A percentile compares a stretch with the other conserved stretches of the same genome.
These are phyloP conservation scores for Fusarium hainanense DNA, from an alignment of 2,329 filamentous ascomycete species.

Conservation along the genomic window DNA sequence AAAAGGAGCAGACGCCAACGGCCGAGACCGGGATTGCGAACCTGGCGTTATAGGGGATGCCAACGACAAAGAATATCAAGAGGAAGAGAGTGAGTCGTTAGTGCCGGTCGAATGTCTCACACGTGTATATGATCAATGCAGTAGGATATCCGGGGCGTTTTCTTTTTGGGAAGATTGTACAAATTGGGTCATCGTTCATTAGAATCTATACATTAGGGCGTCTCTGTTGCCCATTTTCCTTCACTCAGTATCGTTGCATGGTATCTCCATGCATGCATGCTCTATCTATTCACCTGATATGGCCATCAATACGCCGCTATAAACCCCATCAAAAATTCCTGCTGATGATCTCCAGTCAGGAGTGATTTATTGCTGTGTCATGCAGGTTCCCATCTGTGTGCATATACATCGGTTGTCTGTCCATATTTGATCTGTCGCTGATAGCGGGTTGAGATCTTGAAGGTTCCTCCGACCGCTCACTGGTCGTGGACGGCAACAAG, in stretches of 20 bases:
- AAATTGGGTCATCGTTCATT: conserved; percentile 30
- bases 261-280: conserved; percentile 30
- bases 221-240: conserved; percentile 3
- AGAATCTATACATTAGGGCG: conserved; percentile 26
- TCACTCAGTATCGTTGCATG: conserved; percentile 15
- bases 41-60: conserved; percentile 44
- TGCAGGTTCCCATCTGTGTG: neutral
- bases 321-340: neutral
- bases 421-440: neutral
- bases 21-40: conserved; percentile 54
- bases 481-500: neutral
- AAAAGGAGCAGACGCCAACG: conserved; percentile 48
- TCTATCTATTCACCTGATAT: conserved; percentile 5
- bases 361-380: neutral
- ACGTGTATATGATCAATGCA: conserved; percentile 33
- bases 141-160: conserved; percentile 37
- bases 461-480: neutral
- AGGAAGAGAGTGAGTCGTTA: conserved; percentile 29
- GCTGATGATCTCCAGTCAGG: neutral
- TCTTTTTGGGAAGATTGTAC: conserved; percentile 22
- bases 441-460: neutral
- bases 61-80: conserved; percentile 43
- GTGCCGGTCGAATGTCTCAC: conserved; percentile 15
- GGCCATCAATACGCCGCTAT: neutral
- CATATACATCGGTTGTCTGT: neutral